Evolutionary conservation across 805 yeast species (phyloP), one percentile per base, ranked within the genome.

Genomic region (Candida nemodendra): DNA sequence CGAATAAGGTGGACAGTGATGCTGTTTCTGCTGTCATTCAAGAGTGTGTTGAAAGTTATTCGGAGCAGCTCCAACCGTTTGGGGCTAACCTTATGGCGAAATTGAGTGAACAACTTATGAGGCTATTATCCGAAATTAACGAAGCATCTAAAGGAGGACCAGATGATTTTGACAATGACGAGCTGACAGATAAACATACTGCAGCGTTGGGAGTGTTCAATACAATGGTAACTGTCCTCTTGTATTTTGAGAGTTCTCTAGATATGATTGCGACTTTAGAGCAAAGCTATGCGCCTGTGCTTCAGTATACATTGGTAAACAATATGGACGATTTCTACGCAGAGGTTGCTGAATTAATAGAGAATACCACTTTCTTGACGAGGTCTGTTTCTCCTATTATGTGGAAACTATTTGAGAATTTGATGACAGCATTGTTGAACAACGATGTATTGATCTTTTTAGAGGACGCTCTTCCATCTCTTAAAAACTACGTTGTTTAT

Each of bases 21-120:
- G 76, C 89, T 2, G 74, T 93, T 19, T 79, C 95, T 16, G 84
- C 83, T 17, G 96, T 91, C 5, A 88, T 91, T 83, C 98, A 91
- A 68, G 96, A 90, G 53, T 83, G 93, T 57, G 97, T 91, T 21
- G 96, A 90, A 56, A 78, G 76, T 41, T 93, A 84, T 62, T 74
- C 95, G 4, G 85, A 81, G 47, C 95, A 91, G 61, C 70, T 91
- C 50, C 93, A 90, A 46, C 98, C 99, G 18, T 91, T 88, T 60
- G 95, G 96, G 18, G 74, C 79, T 19, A 81, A 79, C 39, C 63
- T 84, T 48, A 64, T 64, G 68, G 51, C 62, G 48, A 75, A 80
- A 56, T 64, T 84, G 50, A 80, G 83, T 15, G 83, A 82, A 44
- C 97, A 91, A 59, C 81, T 89, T 53, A 58, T 85, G 60, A 71